Evolutionary conservation across 2,329 filamentous ascomycete genomes (phyloP).

Genomic region (Kalmusia sp.): DNA sequence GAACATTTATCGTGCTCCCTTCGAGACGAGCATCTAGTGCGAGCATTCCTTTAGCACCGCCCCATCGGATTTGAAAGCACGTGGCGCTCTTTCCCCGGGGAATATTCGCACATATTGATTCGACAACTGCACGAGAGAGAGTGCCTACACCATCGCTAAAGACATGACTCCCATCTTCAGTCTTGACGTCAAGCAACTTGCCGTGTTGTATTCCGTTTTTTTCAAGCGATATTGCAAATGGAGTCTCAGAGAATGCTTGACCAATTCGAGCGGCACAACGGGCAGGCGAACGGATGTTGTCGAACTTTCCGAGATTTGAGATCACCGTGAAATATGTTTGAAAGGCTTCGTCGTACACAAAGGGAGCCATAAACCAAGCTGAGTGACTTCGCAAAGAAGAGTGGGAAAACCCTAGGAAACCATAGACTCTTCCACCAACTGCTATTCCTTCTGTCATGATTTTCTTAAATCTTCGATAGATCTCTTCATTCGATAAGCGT

Average conservation of each 20-base stretch:
- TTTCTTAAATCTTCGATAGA: constrained; percentile 58
- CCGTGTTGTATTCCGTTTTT: constrained; percentile 11
- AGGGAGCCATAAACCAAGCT: constrained; percentile 24
- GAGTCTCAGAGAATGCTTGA: constrained; percentile 78
- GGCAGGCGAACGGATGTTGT: constrained; percentile 57
- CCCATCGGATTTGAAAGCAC: constrained; percentile 76
- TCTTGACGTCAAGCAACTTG: constrained; percentile 58
- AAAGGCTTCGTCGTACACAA: neutral
- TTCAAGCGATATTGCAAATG: constrained; percentile 63
- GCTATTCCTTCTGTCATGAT: constrained; percentile 64
- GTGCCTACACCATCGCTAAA: constrained; percentile 82
- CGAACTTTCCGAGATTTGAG: constrained; percentile 33
- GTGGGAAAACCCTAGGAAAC: constrained; percentile 20
- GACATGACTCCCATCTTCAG: constrained; percentile 54
- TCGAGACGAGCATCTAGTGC: constrained; percentile 68
- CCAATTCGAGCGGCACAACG: constrained; percentile 65
- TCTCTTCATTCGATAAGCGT: constrained; percentile 11
- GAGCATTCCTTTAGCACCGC: constrained; percentile 79
- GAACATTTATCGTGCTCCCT: constrained; percentile 65
- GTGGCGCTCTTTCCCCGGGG: constrained; percentile 53
- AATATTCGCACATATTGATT: constrained; percentile 62
- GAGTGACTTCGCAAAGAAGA: constrained; percentile 17
- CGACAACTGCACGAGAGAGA: constrained; percentile 58
- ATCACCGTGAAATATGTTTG: constrained; percentile 12
- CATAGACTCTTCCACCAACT: constrained; percentile 14